Percentiles rank a stretch among this genome's conserved stretches.
phyloP scores from a whole-genome alignment of 257 asterid species.

The Ballota nigra region DNA sequence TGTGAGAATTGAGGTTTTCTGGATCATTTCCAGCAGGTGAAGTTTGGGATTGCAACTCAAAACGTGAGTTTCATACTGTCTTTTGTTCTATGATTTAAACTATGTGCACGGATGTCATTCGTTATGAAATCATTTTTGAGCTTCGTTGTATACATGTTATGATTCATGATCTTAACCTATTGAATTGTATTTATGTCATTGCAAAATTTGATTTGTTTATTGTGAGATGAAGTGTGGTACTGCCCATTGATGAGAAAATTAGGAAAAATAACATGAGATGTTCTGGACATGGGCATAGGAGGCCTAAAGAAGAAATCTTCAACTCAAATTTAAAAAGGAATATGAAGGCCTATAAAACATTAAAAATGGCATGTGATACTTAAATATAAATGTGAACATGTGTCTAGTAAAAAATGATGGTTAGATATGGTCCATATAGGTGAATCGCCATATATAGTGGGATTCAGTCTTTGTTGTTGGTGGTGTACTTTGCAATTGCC shows the following conservation, averaged over 20 bases:
- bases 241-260: neutral
- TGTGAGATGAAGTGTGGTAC: neutral
- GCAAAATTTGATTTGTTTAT: neutral
- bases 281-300: neutral
- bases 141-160: neutral
- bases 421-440: neutral
- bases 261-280: neutral
- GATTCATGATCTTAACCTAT: neutral
- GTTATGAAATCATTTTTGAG: neutral
- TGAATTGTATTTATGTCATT: neutral
- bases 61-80: constrained; percentile 23
- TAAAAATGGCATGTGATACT: neutral
- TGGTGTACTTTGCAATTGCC: neutral
- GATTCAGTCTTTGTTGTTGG: neutral
- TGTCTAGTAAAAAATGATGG: neutral
- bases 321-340: neutral
- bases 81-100: constrained; percentile 6
- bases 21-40: neutral
- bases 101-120: neutral
- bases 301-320: neutral
- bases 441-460: neutral
- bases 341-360: neutral
- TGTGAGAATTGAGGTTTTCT: constrained; percentile 1
- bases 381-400: neutral
- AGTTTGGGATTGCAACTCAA: constrained; percentile 12